Percentiles rank a stretch among this genome's conserved stretches.
Evolutionary conservation across 352 stramenopile genomes (phyloP).

Genomic region (Globisporangium nunn): DNA sequence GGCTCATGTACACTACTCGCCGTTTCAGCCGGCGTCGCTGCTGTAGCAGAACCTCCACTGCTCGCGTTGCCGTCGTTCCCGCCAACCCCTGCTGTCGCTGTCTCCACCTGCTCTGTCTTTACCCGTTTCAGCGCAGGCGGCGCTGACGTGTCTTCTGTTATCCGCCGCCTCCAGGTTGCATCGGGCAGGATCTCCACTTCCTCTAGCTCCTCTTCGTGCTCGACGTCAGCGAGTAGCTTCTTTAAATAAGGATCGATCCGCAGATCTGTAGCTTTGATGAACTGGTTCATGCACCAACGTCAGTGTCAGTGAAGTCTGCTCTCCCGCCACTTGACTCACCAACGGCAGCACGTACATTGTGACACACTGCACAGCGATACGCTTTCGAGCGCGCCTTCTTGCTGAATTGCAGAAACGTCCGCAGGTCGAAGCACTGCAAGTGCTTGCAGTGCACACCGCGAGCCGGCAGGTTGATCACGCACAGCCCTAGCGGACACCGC

Average conservation of each 20-base stretch:
- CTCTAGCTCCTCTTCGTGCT: constrained; percentile 77
- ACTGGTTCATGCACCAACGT: constrained; percentile 23
- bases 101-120: constrained; percentile 38
- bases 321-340: no score
- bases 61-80: neutral
- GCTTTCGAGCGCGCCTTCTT: constrained; percentile 78
- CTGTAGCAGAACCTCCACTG: constrained; percentile 1
- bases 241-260: constrained; percentile 88
- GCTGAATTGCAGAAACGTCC: constrained; percentile 90
- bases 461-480: constrained; percentile 86
- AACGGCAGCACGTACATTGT: constrained; percentile 53
- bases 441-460: constrained; percentile 90
- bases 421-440: constrained; percentile 94
- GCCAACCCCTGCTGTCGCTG: neutral
- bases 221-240: constrained; percentile 78
- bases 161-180: constrained; percentile 66
- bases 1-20: constrained; percentile 8
- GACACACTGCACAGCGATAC: constrained; percentile 89
- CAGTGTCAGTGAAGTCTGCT: neutral
- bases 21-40: constrained; percentile 8
- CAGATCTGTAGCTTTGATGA: constrained; percentile 86
- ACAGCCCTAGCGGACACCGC: constrained; percentile 81
- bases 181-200: constrained; percentile 89
- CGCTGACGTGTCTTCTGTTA: constrained; percentile 35
- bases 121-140: constrained; percentile 43